Percentiles rank a stretch among this genome's conserved stretches.
phyloP scores from a whole-genome alignment of 2,329 filamentous ascomycete genomes.

The Botrytis deweyae region DNA sequence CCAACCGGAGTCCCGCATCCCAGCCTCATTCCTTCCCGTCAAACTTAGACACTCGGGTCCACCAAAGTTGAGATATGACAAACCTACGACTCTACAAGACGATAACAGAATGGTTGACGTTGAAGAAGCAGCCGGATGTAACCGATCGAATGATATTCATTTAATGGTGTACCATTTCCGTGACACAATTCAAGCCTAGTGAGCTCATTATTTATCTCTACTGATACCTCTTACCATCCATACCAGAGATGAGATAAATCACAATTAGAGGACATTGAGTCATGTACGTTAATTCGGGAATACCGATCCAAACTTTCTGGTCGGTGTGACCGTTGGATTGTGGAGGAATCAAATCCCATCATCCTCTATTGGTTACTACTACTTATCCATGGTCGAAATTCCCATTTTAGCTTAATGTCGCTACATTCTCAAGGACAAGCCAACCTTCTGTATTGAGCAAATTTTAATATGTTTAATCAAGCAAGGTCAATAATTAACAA shows the following conservation, averaged over 20 bases:
- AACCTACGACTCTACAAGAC: background rate
- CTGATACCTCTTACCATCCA: background rate
- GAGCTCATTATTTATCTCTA: background rate
- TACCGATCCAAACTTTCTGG: background rate
- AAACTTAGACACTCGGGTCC: constrained; percentile 6
- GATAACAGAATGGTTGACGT: background rate
- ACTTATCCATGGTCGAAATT: background rate
- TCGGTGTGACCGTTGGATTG: constrained; percentile 12
- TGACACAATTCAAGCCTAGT: constrained; percentile 1
- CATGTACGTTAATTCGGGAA: constrained; percentile 5
- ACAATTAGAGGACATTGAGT: background rate
- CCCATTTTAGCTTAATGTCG: background rate
- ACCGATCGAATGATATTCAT: constrained; percentile 9
- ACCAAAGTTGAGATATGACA: constrained; percentile 14
- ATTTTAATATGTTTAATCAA: background rate
- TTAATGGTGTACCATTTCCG: background rate
- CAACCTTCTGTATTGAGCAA: constrained; percentile 2
- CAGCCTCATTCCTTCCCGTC: constrained; percentile 16
- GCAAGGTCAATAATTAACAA: background rate
- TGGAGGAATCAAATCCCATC: background rate
- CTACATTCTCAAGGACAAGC: background rate
- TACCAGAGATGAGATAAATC: background rate
- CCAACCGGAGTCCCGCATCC: background rate
- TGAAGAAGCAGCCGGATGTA: constrained; percentile 7
- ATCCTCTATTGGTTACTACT: background rate